phyloP scores from a whole-genome alignment of 768 basidiomycete genomes.

The Neoboletus brunneissimus region DNA sequence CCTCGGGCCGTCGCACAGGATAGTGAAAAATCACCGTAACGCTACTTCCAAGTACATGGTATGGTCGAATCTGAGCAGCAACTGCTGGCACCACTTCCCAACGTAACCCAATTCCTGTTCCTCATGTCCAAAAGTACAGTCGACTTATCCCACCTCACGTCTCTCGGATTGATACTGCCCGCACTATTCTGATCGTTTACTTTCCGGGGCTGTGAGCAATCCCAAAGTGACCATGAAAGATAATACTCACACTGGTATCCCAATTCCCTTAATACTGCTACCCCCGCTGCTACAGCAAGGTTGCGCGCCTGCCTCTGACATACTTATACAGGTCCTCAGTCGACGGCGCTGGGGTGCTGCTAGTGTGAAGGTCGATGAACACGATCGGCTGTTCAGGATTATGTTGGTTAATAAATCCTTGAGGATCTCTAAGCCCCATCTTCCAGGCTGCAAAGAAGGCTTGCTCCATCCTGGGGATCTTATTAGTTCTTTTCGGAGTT shows the following conservation, averaged over 20 bases:
- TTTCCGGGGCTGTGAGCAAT: background rate
- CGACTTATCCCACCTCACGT: background rate
- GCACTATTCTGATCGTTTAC: background rate
- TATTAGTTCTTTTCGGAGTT: background rate
- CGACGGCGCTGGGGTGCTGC: background rate
- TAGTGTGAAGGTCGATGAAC: background rate
- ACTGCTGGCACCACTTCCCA: background rate
- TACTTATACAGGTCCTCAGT: rapidly evolving
- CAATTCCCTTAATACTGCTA: no score
- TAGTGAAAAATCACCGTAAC: background rate
- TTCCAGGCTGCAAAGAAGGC: background rate
- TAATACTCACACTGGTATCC: background rate
- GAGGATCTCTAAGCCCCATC: background rate
- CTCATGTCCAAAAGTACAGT: background rate
- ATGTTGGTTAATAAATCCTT: background rate
- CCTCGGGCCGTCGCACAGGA: background rate
- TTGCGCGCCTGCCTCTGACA: background rate
- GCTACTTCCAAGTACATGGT: background rate
- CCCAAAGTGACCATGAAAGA: no score
- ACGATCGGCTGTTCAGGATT: background rate
- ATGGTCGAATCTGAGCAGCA: background rate
- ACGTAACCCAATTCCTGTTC: background rate
- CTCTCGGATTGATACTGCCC: background rate
- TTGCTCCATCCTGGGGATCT: background rate
- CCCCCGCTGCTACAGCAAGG: background rate